Evolutionary conservation across 768 basidiomycete species (phyloP), one percentile per base, ranked within the genome.

Genomic region (Sistotremastrum niveocremeum): DNA sequence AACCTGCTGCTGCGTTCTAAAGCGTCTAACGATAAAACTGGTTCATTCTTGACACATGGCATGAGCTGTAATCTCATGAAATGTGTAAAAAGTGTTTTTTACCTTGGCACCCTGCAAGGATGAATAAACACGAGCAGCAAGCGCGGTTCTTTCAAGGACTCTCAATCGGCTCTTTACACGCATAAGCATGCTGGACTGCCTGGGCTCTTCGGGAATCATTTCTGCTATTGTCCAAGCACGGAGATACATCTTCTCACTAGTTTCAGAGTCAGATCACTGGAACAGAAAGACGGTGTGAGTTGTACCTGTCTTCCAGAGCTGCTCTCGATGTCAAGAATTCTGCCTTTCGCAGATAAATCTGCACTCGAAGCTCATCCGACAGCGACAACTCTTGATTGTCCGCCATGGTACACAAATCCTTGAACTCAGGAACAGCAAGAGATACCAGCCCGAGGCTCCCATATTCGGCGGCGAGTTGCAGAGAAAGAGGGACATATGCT

Each of bases 391-490:
- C 20, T 20, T 20, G 20, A 20, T 20, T 20, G 20, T 20, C 20
- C 20, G 20, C 20, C 20, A 20, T 20, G 20, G 20, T 20, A 20
- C 20, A 20, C 20, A 20, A 20, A 20, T 20, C 20, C 20, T 20
- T 70, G 54, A 87, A 84, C 12, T 94, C 71, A 2, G 63, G 56
- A 1, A 65, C 67, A 0, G 90, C 89, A 35, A 81, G 74, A 44
- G 74, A 74, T 2, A 65, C 61, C 58, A 83, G 86, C 3, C 93
- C 91, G 1, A 97, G 70, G 34, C 71, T 74, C 39, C 79, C 65
- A 54, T 91, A 90, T 57, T 91, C 87, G 46, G 77, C 71, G 0
- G 84, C 91, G 5, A 94, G 71, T 38, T 81, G 76, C 1, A 80
- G 64, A 2, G 84, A 90, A 2, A 74, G 64, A 1, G 61, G 60